Evolutionary conservation across 768 basidiomycete species (phyloP), one percentile per base, ranked within the genome.

Genomic region (Fomitopsis serialis): DNA sequence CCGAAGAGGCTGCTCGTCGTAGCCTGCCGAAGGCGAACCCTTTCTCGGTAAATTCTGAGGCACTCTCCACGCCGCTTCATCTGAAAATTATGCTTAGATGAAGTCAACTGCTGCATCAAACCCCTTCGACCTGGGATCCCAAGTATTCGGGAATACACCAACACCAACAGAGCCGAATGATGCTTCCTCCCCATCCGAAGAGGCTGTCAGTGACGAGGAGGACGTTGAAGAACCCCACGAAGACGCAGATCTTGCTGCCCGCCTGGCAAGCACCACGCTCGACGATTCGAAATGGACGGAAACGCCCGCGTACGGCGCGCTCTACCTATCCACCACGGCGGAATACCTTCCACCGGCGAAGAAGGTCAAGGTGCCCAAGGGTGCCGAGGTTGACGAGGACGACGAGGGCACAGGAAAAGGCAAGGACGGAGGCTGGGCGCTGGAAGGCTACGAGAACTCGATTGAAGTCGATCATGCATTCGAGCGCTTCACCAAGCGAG

Each of bases 381-480:
- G 68, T 15, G 63, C 48, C 8, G 56, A 62, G 5, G 69, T 76
- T 10, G 70, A 82, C 35, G 70, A 74, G 22, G 74, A 75, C 24
- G 72, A 72, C 22, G 70, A 74, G 42, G 70, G n/a, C n/a, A n/a
- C n/a, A n/a, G n/a, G 58, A 15, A 70, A 70, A 24, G 70, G 74
- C 52, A 74, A 78, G 53, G 77, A 79, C 58, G 69, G 75, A 21
- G 71, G 70, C 15, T 89, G 85, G 91, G 67, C 74, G 11, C 70
- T 79, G 5, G 93, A 96, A 66, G 73, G 78, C 19, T 96, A 91
- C 64, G 93, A 94, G 69, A 85, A 88, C 63, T 87, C 87, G 13
- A 63, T 88, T 45, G 75, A 87, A 43, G 75, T 90, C 42, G 95
- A 98, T 67, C 82, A 84, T 51, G 81, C 92, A 2, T 98, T 98